Conservation (phyloP, 2,329 filamentous ascomycete genomes). For the Verticillium zaregamsianum region DNA sequence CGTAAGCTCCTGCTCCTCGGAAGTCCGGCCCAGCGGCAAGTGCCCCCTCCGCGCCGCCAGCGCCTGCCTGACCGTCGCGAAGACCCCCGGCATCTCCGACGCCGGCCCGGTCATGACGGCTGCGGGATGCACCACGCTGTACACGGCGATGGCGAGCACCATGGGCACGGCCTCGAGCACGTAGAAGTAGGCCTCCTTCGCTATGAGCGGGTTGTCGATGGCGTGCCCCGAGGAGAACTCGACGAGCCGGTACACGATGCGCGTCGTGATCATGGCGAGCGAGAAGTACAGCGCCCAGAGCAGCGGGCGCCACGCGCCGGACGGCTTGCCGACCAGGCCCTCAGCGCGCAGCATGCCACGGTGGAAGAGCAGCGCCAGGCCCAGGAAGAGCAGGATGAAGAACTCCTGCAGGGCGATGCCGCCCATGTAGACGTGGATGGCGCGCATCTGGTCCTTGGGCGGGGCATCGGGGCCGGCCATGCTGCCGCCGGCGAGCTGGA, state of each 20-base stretch:
- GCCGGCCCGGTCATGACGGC: constrained; percentile 1
- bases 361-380: constrained; percentile 33
- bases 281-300: constrained; percentile 28
- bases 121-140: constrained; percentile 29
- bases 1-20: constrained; percentile 5
- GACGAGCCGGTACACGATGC: constrained; percentile 50
- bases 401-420: constrained; percentile 47
- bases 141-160: constrained; percentile 31
- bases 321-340: not conserved
- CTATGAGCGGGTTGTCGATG: constrained; percentile 17
- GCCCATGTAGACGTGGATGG: constrained; percentile 38
- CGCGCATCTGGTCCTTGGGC: constrained; percentile 20
- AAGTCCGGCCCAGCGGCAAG: not conserved
- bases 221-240: constrained; percentile 40
- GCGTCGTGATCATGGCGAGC: constrained; percentile 27
- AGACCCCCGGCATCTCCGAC: constrained; percentile 8
- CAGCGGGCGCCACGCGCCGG: constrained; percentile 17
- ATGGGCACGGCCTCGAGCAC: constrained; percentile 40
- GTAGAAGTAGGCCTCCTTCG: constrained; percentile 41
- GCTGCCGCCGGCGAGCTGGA: constrained; percentile 29
- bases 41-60: not conserved
- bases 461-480: constrained; percentile 20
- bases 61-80: not conserved
- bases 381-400: constrained; percentile 43
- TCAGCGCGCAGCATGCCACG: constrained; percentile 17